Evolutionary conservation across 2,329 filamentous ascomycete genomes (phyloP).

Genomic region (Dactylellina cionopaga): DNA sequence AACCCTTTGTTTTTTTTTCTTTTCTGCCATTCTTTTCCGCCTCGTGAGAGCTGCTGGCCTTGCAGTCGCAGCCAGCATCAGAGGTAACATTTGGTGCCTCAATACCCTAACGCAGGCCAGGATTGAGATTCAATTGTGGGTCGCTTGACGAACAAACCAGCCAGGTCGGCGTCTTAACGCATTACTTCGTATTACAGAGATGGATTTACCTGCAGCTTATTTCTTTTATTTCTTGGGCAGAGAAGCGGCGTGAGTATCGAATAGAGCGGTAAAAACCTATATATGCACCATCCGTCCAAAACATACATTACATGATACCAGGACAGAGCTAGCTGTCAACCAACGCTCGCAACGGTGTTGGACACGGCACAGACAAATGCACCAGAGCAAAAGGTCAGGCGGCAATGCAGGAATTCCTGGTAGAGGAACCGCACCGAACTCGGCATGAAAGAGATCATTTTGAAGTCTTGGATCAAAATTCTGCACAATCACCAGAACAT

Average conservation of each 20-base stretch:
- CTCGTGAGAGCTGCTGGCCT: constrained; percentile 28
- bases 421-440: constrained; percentile 22
- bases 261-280: constrained; percentile 40
- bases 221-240: constrained; percentile 12
- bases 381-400: constrained; percentile 27
- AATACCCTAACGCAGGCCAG: constrained; percentile 25
- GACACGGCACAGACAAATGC: constrained; percentile 35
- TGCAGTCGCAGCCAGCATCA: constrained; percentile 21
- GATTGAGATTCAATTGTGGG: constrained; percentile 47
- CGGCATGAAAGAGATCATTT: constrained; percentile 29
- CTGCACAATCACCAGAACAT: constrained; percentile 9
- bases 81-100: constrained; percentile 22
- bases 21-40: not conserved
- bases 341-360: constrained; percentile 5
- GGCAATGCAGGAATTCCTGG: not conserved
- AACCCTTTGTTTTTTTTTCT: not conserved
- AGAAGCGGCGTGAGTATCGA: constrained; percentile 10
- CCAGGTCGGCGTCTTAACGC: constrained; percentile 48
- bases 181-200: constrained; percentile 50
- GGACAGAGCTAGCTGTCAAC: constrained; percentile 17
- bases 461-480: constrained; percentile 4
- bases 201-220: constrained; percentile 23
- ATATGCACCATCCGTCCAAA: constrained; percentile 38
- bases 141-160: constrained; percentile 43
- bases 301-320: not conserved